Conservation (phyloP, 768 basidiomycete species). For the Termitomyces sp. region DNA sequence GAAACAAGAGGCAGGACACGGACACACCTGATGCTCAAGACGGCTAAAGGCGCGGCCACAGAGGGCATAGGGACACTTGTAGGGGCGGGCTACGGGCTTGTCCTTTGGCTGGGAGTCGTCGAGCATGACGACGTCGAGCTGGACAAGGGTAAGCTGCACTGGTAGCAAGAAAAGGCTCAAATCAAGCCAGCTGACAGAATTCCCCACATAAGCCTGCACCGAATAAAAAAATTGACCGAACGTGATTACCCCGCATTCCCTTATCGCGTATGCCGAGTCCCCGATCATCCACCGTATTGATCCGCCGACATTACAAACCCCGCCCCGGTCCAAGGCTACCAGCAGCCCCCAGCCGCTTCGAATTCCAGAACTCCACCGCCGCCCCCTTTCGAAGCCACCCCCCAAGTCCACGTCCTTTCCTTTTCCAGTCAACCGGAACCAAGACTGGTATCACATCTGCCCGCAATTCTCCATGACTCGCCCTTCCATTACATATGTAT, state of each 20-base stretch:
- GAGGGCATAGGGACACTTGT: slow-evolving; percentile 91
- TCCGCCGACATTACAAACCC: not conserved
- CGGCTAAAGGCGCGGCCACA: slow-evolving; percentile 96
- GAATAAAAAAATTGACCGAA: slow-evolving; percentile 5
- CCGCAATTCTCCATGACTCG: too few relatives aligned
- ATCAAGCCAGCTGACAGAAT: not conserved
- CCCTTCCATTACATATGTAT: too few relatives aligned
- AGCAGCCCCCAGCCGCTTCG: too few relatives aligned
- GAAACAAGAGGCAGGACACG: not conserved
- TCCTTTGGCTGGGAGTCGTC: slow-evolving; percentile 20
- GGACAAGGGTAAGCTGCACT: slow-evolving; percentile 1
- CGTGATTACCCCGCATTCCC: slow-evolving; percentile 16
- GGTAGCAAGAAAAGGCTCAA: too few relatives aligned
- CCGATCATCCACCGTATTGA: not conserved
- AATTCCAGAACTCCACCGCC: too few relatives aligned
- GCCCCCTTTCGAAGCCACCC: too few relatives aligned
- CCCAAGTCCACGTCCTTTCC: too few relatives aligned
- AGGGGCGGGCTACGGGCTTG: slow-evolving; percentile 58
- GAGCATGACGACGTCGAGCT: slow-evolving; percentile 16
- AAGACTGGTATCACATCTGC: too few relatives aligned
- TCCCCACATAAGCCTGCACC: not conserved
- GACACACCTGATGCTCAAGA: slow-evolving; percentile 86
- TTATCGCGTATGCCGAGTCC: not conserved
- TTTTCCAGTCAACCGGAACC: too few relatives aligned
- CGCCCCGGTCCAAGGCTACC: too few relatives aligned